Evolutionary conservation across 352 stramenopile genomes (phyloP), one percentile per base, ranked within the genome.

Genomic region (Globisporangium splendens): DNA sequence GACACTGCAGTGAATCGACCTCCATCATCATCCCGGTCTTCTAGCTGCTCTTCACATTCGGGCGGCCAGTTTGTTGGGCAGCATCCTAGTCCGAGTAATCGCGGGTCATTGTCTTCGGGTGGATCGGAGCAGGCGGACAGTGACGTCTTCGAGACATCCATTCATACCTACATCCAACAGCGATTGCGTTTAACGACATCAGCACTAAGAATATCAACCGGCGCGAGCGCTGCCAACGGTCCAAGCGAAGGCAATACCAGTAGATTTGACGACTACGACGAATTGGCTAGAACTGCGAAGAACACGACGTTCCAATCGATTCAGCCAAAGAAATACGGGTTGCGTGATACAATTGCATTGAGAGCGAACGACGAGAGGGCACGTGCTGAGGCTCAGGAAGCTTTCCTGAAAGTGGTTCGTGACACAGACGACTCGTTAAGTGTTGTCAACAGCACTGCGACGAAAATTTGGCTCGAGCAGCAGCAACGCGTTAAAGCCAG

Each of bases 351-450:
- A 31, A 31, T 31, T 31, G 24, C 21, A 8, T 22, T 8, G 31
- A 46, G 13, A 51, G 10, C 14, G 38, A 39, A 53, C 13, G 15
- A 18, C 12, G 12, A 18, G 6, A 48, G 20, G 8, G 39, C 28
- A 44, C 31, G 55, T 0, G 63, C 14, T 17, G 38, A 43, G 38
- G 38, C 59, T 18, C 59, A 71, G 18, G 67, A 68, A 46, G 60
- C 48, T 18, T 66, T 91, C 2, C 47, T 81, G 21, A 59, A 62
- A 18, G 57, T 91, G 5, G 70, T 89, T 18, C 58, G 68, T 28
- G 77, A 86, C 41, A 75, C 73, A 2, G 79, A 91, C 28, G 82
- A 89, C 56, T 88, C 81, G n/a, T 69, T 91, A 8, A 91, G 79
- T 56, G 79, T 91, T 10, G 72, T 91, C 46, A 70, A 89, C 20